phyloP scores from a whole-genome alignment of 164 flowering plant species.

The Berberis thunbergii region DNA sequence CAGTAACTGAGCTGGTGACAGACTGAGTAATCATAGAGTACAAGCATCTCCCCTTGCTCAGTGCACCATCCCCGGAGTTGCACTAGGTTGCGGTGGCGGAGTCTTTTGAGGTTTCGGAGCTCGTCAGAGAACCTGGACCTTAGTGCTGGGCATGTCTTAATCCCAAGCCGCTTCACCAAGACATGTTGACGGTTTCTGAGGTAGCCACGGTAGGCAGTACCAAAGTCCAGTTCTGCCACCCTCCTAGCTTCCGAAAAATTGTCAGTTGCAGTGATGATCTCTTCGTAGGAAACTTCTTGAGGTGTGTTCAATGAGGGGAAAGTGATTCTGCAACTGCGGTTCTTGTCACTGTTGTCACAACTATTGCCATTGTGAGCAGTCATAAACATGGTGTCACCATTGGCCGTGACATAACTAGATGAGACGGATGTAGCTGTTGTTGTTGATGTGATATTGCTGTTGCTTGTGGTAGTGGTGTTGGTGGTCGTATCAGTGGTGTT shows the following conservation, averaged over 20 bases:
- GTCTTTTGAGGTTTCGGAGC: conserved; percentile 60
- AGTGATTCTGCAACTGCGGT: not conserved
- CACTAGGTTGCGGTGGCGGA: conserved; percentile 77
- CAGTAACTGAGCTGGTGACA: conserved; percentile 47
- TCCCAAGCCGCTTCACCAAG: conserved; percentile 76
- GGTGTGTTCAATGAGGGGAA: conserved; percentile 61
- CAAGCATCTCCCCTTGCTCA: conserved; percentile 98
- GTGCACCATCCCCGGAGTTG: conserved; percentile 99
- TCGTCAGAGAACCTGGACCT: conserved; percentile 70
- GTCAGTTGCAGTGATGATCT: conserved; percentile 60
- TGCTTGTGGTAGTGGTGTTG: conserved; percentile 17
- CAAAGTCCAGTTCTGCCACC: conserved; percentile 89
- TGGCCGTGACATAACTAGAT: conserved; percentile 42
- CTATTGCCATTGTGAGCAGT: conserved; percentile 38
- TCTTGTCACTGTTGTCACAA: conserved; percentile 6
- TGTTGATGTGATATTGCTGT: conserved; percentile 6
- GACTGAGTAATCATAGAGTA: conserved; percentile 70
- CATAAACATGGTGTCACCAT: conserved; percentile 44
- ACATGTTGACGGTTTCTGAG: conserved; percentile 42
- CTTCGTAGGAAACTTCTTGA: conserved; percentile 59
- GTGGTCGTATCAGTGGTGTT: conserved; percentile 18
- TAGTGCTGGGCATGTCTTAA: conserved; percentile 88
- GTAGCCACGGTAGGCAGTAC: conserved; percentile 76
- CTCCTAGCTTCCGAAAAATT: conserved; percentile 58
- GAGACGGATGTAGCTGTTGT: conserved; percentile 21